Base-by-base conservation (phyloP, 192 early-diverging fungal species). In the Podila epicladia region DNA sequence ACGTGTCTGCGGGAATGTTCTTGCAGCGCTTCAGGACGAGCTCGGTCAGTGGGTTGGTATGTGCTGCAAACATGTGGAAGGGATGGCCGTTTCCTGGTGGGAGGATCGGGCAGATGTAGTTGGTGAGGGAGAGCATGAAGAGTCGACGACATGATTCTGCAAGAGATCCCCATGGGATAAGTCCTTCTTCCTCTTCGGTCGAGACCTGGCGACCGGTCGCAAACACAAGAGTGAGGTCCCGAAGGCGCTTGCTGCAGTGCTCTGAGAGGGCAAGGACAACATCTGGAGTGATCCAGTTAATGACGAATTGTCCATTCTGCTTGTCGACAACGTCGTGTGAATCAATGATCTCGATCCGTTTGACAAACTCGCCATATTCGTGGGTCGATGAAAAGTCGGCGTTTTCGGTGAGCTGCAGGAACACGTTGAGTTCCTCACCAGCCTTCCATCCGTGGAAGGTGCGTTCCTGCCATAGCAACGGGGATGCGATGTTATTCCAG, bases 211-310 rank as follows among this genome's bases (percentile, higher is more conserved):
- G 69, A 50, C 77, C 77, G 22, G 77, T 80, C 24, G 77, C 77
- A 69, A 80, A 80, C 19, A 80, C 62, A 4, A 80, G 66, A 13
- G 77, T 80, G 48, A 80, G 58, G 28, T 80, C 77, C 20, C 71
- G 37, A 3, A 80, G 71, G 3, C 77, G 71, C 58, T 73, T 72
- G 58, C 71, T 69, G 58, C 77, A 80, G 58, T 80, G 77, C 58
- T 80, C 77, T 26, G 71, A 80, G 32, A 80, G 61, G n/a, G 77
- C 77, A 22, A 80, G 71, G 62, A 73, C 67, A n/a, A 80, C 77
- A n/a, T 80, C 77, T 55, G 77, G 77, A 7, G 77, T 80, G 57
- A 80, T 80, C 77, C 77, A 80, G 48, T 80, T 80, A 57, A 80
- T 80, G 66, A 80, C 77, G 37, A 80, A 80, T 67, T 80, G 66